Conservation (phyloP, 2,329 filamentous ascomycete species). For the Nemania bipapillata region DNA sequence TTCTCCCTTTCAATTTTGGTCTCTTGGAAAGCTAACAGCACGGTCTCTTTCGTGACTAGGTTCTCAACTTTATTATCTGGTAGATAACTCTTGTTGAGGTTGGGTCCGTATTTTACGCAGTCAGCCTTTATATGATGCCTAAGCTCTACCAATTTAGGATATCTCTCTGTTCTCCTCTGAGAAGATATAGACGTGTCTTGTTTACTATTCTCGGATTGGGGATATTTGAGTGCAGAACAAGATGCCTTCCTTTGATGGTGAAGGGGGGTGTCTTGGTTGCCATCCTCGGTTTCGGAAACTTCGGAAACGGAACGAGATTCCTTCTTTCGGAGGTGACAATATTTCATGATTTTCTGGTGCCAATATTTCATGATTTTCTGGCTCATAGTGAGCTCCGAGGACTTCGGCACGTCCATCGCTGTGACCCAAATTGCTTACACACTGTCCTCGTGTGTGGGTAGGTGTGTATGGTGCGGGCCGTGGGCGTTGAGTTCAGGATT, state of each 20-base stretch:
- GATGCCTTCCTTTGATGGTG: too few relatives aligned
- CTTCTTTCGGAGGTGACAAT: neutral
- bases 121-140: too few relatives aligned
- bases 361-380: too few relatives aligned
- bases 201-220: too few relatives aligned
- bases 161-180: too few relatives aligned
- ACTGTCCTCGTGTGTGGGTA: neutral
- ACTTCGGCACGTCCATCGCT: neutral
- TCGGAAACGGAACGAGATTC: neutral
- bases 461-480: neutral
- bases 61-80: too few relatives aligned
- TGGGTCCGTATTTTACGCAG: too few relatives aligned
- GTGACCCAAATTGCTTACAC: neutral
- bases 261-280: too few relatives aligned
- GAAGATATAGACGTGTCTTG: too few relatives aligned
- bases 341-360: neutral
- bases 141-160: too few relatives aligned
- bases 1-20: constrained; percentile 10
- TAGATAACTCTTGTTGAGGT: too few relatives aligned
- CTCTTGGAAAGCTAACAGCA: constrained; percentile 21
- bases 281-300: neutral
- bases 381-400: neutral
- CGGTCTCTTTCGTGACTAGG: constrained; percentile 22
- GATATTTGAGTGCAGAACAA: too few relatives aligned
- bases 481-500: neutral